Base-by-base conservation (phyloP, 1,284 basidiomycete genomes). In the Chondrostereum purpureum region DNA sequence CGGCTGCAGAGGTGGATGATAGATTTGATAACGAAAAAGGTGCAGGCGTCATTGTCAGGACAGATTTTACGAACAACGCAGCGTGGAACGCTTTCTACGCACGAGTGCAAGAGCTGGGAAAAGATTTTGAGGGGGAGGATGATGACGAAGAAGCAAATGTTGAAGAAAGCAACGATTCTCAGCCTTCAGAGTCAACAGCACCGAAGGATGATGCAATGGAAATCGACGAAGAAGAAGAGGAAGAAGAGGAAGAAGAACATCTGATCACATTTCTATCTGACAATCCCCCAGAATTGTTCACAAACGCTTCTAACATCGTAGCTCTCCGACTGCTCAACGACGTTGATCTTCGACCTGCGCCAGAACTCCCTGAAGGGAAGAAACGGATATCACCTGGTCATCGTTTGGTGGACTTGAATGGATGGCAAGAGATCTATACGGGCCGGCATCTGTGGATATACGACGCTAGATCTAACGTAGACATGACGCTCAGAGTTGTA, bases 391-490 rank as follows among this genome's bases (percentile, higher is more conserved):
- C 63, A 22, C 69, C 74, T 18, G 67, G 66, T 14, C 75, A 82
- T 58, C 68, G 75, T 33, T 69, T 88, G n/a, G 69, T 82, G 35
- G 81, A 83, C 55, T 63, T 67, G 40, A 66, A 69, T 36, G 78
- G 80, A 3, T 78, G 76, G 70, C 83, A 88, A 58, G 87, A 88
- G 58, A 68, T 79, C n/a, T 89, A 89, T 57, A 54, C 55, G 2
- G 85, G 87, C 4, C 74, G 76, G 55, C 72, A 69, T 19, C 51
- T 88, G 13, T 89, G 87, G 86, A 71, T 89, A 39, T 89, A 87
- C 57, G 86, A 88, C 54, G 55, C 67, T 5, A 65, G 63, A 52
- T 86, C 83, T 16, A 84, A 85, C 55, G 50, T 41, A 11, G 84
- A 89, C 59, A 72, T 73, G 51, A 81, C 77, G 50, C 79, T 72